phyloP scores from a whole-genome alignment of 306 rosid genomes.

The Sphenostylis stenocarpa region DNA sequence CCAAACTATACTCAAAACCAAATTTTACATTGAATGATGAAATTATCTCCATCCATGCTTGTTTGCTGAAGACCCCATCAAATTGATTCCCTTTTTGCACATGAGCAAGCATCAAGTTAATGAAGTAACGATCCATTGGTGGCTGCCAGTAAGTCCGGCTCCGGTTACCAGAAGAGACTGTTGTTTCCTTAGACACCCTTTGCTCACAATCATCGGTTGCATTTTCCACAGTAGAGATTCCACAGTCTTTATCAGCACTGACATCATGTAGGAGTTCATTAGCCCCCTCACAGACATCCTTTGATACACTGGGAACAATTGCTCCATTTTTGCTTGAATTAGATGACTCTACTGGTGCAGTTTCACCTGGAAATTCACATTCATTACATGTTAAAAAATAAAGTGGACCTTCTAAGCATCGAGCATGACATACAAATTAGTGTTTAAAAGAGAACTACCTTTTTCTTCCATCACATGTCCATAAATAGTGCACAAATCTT shows the following conservation, averaged over 20 bases:
- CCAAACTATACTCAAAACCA: slow-evolving; percentile 66
- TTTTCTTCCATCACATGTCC: slow-evolving; percentile 42
- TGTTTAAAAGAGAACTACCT: slow-evolving; percentile 40
- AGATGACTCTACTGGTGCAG: slow-evolving; percentile 38
- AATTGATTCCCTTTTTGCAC: slow-evolving; percentile 59
- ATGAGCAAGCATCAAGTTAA: slow-evolving; percentile 66
- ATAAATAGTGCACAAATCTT: slow-evolving; percentile 57
- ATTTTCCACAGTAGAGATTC: slow-evolving; percentile 41
- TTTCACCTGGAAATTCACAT: slow-evolving; percentile 43
- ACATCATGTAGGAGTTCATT: slow-evolving; percentile 44
- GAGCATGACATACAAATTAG: slow-evolving; percentile 23
- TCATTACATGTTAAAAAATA: slow-evolving; percentile 24
- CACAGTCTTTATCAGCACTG: slow-evolving; percentile 52
- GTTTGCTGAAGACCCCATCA: slow-evolving; percentile 72
- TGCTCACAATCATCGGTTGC: slow-evolving; percentile 33
- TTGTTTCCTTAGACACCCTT: slow-evolving; percentile 27
- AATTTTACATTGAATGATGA: slow-evolving; percentile 64
- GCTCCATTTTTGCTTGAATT: slow-evolving; percentile 44
- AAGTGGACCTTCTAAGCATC: slow-evolving; percentile 28
- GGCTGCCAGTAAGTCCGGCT: slow-evolving; percentile 79
- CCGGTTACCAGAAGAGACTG: slow-evolving; percentile 36
- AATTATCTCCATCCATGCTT: slow-evolving; percentile 81
- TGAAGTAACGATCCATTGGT: slow-evolving; percentile 69
- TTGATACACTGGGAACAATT: slow-evolving; percentile 24
- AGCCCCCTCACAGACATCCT: slow-evolving; percentile 35